These are phyloP conservation scores for Populus tomentosa DNA, from an alignment of 441 rosid genomes.

Conservation along the genomic window DNA sequence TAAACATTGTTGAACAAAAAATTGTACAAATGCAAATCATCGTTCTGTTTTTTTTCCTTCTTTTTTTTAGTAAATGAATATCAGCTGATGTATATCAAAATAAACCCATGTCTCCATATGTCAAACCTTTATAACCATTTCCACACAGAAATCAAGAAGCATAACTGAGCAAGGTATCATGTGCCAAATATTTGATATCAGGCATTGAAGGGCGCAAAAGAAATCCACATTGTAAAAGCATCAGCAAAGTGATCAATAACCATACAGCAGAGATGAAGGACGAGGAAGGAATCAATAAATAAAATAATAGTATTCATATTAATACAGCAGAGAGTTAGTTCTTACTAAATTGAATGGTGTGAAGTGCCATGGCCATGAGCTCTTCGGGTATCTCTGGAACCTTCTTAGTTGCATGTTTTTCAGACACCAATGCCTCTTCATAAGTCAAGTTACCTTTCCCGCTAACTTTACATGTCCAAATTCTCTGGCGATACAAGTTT, in stretches of 20 bases:
- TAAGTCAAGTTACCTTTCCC: conserved; percentile 86
- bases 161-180: background rate
- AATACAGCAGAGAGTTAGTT: conserved; percentile 1
- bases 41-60: background rate
- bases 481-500: conserved; percentile 78
- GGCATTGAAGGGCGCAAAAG: background rate
- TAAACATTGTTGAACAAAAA: background rate
- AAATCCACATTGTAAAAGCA: background rate
- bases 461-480: conserved; percentile 87
- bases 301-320: no score
- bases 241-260: background rate
- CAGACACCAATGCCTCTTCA: conserved; percentile 94
- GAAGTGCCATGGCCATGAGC: conserved; percentile 65
- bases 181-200: background rate
- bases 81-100: background rate
- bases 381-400: conserved; percentile 77
- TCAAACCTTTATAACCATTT: background rate
- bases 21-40: background rate
- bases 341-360: conserved; percentile 82
- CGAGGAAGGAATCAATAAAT: background rate
- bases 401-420: conserved; percentile 61
- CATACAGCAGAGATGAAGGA: background rate
- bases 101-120: background rate
- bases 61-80: no score
- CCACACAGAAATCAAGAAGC: background rate